phyloP scores from a whole-genome alignment of 257 asterid species.

The Scutellaria minor region DNA sequence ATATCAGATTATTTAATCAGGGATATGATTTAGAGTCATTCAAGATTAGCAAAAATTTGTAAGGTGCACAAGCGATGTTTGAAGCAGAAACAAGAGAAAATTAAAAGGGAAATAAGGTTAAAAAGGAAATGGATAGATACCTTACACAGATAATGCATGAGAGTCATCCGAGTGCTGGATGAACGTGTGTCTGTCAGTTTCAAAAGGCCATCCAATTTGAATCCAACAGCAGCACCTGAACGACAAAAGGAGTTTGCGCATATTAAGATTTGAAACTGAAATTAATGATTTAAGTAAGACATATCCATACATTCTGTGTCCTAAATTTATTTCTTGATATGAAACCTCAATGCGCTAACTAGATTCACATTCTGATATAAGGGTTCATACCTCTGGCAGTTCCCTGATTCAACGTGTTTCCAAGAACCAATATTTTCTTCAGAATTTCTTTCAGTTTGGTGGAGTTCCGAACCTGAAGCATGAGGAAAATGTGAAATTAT shows the following conservation, averaged over 20 bases:
- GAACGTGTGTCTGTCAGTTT: slow-evolving; percentile 95
- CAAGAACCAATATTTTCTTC: slow-evolving; percentile 75
- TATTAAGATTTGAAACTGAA: slow-evolving; percentile 22
- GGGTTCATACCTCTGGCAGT: slow-evolving; percentile 87
- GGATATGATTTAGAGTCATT: neutral
- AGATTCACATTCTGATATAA: neutral
- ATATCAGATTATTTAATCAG: neutral
- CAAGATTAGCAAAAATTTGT: neutral
- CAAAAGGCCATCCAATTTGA: slow-evolving; percentile 91
- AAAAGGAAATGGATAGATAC: slow-evolving; percentile 41
- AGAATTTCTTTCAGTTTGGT: slow-evolving; percentile 76
- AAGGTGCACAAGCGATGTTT: no score
- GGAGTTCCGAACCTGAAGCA: slow-evolving; percentile 78
- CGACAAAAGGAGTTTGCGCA: slow-evolving; percentile 20
- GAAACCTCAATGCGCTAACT: slow-evolving; percentile 13
- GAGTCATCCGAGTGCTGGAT: slow-evolving; percentile 81
- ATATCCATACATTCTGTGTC: neutral
- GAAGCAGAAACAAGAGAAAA: slow-evolving; percentile 19
- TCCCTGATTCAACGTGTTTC: slow-evolving; percentile 93
- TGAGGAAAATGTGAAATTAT: slow-evolving; percentile 30
- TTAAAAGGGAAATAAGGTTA: slow-evolving; percentile 26
- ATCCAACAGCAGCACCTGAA: slow-evolving; percentile 90
- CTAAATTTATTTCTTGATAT: neutral
- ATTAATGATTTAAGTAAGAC: neutral
- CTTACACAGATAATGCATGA: slow-evolving; percentile 97